Evolutionary conservation across 306 rosid species (phyloP).

Genomic region (Adenanthera pavonina): DNA sequence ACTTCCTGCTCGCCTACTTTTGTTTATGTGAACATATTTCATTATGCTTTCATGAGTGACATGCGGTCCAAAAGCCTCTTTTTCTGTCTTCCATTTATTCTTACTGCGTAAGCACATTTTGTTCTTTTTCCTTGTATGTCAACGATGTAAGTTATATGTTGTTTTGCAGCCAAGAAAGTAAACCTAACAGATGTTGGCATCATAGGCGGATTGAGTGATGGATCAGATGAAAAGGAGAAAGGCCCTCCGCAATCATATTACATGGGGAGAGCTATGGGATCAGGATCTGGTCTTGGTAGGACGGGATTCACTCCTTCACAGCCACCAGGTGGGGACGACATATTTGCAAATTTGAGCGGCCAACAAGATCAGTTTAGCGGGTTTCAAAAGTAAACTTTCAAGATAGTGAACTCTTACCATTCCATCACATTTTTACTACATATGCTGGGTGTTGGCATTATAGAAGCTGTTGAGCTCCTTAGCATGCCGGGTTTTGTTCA

Average conservation of each 20-base stretch:
- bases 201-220: conserved; percentile 82
- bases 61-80: neutral
- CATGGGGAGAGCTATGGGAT: conserved; percentile 98
- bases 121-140: neutral
- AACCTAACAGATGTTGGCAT: conserved; percentile 78
- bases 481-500: conserved; percentile 50
- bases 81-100: conserved; percentile 1
- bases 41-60: neutral
- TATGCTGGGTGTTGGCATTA: conserved; percentile 50
- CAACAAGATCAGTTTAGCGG: conserved; percentile 78
- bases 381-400: conserved; percentile 71
- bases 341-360: conserved; percentile 69
- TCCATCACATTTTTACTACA: conserved; percentile 28
- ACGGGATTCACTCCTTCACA: conserved; percentile 71
- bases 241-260: conserved; percentile 70
- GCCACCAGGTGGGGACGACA: conserved; percentile 56
- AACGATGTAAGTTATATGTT: conserved; percentile 28
- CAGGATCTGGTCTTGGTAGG: conserved; percentile 85
- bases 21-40: conserved; percentile 8
- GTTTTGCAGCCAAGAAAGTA: conserved; percentile 84
- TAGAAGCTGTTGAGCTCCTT: conserved; percentile 38
- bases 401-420: conserved; percentile 1
- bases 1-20: conserved; percentile 10
- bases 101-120: neutral
- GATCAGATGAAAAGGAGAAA: conserved; percentile 77